phyloP scores from a whole-genome alignment of 495 filamentous ascomycete genomes.

The Penicillium canescens region DNA sequence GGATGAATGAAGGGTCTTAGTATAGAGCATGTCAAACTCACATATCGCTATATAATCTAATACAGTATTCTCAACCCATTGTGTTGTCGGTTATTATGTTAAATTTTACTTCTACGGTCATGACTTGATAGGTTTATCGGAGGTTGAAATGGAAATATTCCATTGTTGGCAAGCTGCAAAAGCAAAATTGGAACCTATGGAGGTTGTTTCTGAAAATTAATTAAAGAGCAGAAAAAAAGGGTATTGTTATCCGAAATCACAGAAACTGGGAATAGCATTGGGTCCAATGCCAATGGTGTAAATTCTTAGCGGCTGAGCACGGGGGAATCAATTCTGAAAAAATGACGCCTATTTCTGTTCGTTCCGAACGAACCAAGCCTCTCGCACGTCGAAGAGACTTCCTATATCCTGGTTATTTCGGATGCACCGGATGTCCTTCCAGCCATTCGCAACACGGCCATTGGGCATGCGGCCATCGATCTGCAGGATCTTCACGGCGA shows the following conservation, averaged over 20 bases:
- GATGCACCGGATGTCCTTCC: conserved; percentile 52
- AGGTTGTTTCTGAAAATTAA: no score
- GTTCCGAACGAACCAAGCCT: conserved; percentile 40
- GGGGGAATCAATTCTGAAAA: neutral
- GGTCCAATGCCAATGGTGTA: neutral
- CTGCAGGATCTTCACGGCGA: conserved; percentile 41
- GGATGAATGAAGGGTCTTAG: conserved; percentile 6
- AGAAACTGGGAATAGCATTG: no score
- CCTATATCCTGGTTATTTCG: conserved; percentile 59
- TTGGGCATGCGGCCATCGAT: conserved; percentile 33
- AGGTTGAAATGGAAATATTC: no score
- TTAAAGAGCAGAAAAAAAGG: no score
- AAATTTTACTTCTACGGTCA: no score
- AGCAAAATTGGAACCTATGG: no score
- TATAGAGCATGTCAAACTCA: neutral
- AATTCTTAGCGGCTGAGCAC: conserved; percentile 10
- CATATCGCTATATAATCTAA: neutral
- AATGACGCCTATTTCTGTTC: conserved; percentile 8
- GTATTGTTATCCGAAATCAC: no score
- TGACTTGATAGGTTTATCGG: no score
- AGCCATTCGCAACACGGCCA: conserved; percentile 47
- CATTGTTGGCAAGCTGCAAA: no score
- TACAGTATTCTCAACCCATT: no score
- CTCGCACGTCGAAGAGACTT: conserved; percentile 53
- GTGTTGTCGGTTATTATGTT: no score